Evolutionary conservation across 2,329 filamentous ascomycete species (phyloP).

Genomic region (Phialophora macrospora): DNA sequence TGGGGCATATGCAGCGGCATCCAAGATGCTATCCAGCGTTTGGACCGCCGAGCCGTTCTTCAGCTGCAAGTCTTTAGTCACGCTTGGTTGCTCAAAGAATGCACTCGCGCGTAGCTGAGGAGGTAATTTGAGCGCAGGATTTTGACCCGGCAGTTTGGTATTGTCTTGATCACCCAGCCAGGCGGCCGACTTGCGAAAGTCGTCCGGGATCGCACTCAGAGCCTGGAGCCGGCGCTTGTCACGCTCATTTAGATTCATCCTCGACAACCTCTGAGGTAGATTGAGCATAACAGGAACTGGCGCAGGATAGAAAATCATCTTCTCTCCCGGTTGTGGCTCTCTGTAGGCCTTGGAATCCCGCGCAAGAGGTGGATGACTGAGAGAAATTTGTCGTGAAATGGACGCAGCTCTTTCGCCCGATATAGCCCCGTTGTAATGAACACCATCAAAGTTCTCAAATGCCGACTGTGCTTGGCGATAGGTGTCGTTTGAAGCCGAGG

Average conservation of each 20-base stretch:
- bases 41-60: conserved; percentile 81
- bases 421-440: conserved; percentile 47
- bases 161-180: conserved; percentile 48
- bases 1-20: conserved; percentile 84
- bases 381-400: conserved; percentile 44
- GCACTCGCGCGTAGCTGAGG: conserved; percentile 87
- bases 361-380: conserved; percentile 49
- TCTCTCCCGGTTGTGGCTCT: conserved; percentile 63
- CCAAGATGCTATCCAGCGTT: conserved; percentile 87
- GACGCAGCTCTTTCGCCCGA: conserved; percentile 38
- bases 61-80: conserved; percentile 60
- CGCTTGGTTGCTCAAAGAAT: conserved; percentile 77
- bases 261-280: conserved; percentile 83
- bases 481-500: conserved; percentile 53
- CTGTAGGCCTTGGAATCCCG: conserved; percentile 47
- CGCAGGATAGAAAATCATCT: conserved; percentile 94
- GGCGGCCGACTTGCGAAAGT: conserved; percentile 58
- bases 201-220: conserved; percentile 65
- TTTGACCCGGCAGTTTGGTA: conserved; percentile 26
- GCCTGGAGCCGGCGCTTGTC: conserved; percentile 76
- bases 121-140: conserved; percentile 60
- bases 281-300: conserved; percentile 94
- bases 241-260: conserved; percentile 65
- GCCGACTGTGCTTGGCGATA: conserved; percentile 49
- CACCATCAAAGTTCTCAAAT: conserved; percentile 58